phyloP scores from a whole-genome alignment of 2,329 filamentous ascomycete genomes.

The Fusarium staphyleae region DNA sequence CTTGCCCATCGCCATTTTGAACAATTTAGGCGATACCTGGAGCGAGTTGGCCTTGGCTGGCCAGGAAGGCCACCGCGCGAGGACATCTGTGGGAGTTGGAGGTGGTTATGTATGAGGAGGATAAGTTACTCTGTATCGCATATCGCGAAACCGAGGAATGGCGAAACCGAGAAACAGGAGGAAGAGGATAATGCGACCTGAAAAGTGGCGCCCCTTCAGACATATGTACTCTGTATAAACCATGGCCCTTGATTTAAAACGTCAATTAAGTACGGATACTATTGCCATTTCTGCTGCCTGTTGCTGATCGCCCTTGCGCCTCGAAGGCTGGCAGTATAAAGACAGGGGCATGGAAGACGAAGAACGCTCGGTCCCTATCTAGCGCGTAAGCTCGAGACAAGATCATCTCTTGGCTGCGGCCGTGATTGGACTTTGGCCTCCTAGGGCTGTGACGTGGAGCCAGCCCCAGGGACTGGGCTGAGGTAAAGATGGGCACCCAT shows the following conservation, averaged over 20 bases:
- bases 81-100: constrained; percentile 15
- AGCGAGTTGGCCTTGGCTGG: constrained; percentile 24
- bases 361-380: no score
- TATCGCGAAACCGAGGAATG: not conserved
- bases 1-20: constrained; percentile 27
- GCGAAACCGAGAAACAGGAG: not conserved
- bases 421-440: constrained; percentile 5
- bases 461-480: no score
- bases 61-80: constrained; percentile 23
- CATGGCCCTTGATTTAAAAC: no score
- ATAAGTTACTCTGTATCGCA: not conserved
- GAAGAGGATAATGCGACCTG: not conserved
- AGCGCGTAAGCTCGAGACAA: not conserved
- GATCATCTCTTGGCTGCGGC: not conserved
- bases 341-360: no score
- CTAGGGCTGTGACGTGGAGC: constrained; percentile 24
- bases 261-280: no score
- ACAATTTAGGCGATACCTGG: constrained; percentile 22
- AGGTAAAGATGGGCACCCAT: no score
- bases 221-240: no score
- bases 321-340: not conserved
- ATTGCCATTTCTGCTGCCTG: not conserved
- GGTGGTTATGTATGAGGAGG: not conserved
- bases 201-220: not conserved
- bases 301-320: not conserved